Evolutionary conservation across 768 basidiomycete species (phyloP), one percentile per base, ranked within the genome.

Genomic region (Naganishia vaughanmartiniae): DNA sequence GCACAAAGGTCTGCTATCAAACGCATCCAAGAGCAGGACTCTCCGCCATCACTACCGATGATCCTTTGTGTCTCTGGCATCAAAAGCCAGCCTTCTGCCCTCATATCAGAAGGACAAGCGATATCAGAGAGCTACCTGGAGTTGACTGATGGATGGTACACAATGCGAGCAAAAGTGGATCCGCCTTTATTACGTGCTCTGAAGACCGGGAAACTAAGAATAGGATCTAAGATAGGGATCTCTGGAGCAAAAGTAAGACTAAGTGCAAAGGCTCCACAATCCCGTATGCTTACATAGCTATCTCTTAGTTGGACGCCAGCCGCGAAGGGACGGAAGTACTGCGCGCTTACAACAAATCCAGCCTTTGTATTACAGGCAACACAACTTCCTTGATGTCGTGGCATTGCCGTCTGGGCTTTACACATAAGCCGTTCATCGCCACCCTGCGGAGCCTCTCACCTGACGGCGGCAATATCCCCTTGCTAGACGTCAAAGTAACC

Each of bases 91-190:
- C 42, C 42, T 45, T 42, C 5, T 17, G 66, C 33, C 33, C 58
- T 11, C 26, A 65, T 26, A n/a, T 58, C 31, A 17, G 79, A 69
- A 7, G 57, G 56, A 54, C 28, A 11, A 19, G 21, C 15, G n/a
- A 24, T 31, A 15, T 14, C 19, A 19, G 66, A 83, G 2, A 80
- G 84, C 74, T 86, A 89, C 0, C 81, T 99, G 7, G 96, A 97
- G 80, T 83, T 98, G n/a, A 93, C 93, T 0, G 96, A 99, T 77
- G 96, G 96, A 17, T 99, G 96, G 96, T 99, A 99, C 76, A 83
- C 88, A 33, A 83, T 98, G 9, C 87, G 88, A 17, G 90, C 92
- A 0, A 84, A 85, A 55, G 84, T 91, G 15, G 96, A 98, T 80
- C 81, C 82, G 24, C 86, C 90, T 3, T 83, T 99, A 26, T 84